phyloP scores from a whole-genome alignment of 202 grass and related monocot species.

The Zizania palustris region DNA sequence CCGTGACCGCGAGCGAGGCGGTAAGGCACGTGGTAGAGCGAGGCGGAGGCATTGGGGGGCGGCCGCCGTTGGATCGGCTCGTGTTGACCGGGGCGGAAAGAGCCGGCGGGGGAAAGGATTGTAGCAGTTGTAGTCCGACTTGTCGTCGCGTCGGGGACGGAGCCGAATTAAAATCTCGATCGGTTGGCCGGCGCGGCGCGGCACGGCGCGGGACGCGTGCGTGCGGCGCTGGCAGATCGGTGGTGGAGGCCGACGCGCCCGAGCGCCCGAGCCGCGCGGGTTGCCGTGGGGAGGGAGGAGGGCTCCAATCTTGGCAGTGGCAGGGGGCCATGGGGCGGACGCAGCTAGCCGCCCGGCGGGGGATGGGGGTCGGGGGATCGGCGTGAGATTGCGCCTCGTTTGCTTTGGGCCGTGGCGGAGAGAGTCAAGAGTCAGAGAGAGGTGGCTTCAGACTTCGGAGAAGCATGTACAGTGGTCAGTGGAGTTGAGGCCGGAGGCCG shows the following conservation, averaged over 20 bases:
- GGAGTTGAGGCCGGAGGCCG: too few relatives aligned
- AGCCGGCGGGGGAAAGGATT: background rate
- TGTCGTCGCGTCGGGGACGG: background rate
- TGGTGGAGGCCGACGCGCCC: background rate
- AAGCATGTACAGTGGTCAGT: too few relatives aligned
- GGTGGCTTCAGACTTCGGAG: too few relatives aligned
- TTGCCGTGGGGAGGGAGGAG: too few relatives aligned
- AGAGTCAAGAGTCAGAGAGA: too few relatives aligned
- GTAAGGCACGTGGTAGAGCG: slow-evolving; percentile 53
- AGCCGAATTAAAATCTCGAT: slow-evolving; percentile 13
- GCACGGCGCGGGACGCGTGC: background rate
- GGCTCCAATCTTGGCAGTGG: too few relatives aligned
- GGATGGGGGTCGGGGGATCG: too few relatives aligned
- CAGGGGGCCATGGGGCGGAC: too few relatives aligned
- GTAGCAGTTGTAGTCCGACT: background rate
- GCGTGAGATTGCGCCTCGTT: too few relatives aligned
- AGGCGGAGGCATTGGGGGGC: slow-evolving; percentile 48
- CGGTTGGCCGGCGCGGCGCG: slow-evolving; percentile 28
- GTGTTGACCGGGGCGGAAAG: slow-evolving; percentile 26
- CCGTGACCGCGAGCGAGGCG: slow-evolving; percentile 46
- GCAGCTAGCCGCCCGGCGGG: too few relatives aligned
- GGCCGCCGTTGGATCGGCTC: slow-evolving; percentile 60
- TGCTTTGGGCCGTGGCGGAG: too few relatives aligned
- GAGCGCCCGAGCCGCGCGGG: too few relatives aligned
- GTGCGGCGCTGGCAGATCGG: background rate